Base-by-base conservation (phyloP, 768 basidiomycete genomes). In the Boletellus emodensis region DNA sequence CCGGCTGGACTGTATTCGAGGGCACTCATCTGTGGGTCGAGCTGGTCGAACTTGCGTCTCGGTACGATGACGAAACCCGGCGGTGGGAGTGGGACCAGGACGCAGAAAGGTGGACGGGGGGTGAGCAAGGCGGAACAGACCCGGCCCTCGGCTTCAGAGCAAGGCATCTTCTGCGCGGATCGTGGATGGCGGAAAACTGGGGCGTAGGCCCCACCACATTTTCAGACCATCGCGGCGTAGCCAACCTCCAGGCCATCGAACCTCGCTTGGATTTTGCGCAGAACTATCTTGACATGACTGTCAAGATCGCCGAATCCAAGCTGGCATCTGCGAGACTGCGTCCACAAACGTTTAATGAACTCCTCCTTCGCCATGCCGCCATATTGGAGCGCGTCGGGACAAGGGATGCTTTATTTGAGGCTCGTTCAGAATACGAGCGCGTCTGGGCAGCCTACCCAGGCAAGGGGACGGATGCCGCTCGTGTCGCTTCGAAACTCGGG, bases 131-230 rank as follows among this genome's bases (percentile, higher is more conserved):
- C 6, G 88, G 87, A 41, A 90, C 87, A n/a, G 85, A 90, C 63
- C 75, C 83, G 4, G 78, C 70, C n/a, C 69, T 90, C 9, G 83
- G 85, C 3, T 75, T 79, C 61, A 72, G 70, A 57, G 85, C 75
- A 18, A 71, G 84, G 24, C 81, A 85, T 62, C 75, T 78, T 37
- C 67, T 85, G 1, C 81, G 87, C 32, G 76, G 78, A 28, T 85
- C 87, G 12, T 90, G 87, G 86, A 82, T 84, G 69, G 79, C 81
- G 1, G 75, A 80, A 50, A 72, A 85, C 54, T 86, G 86, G 83
- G 82, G 80, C 15, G 70, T 72, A 10, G 78, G 77, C 7, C 66
- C 75, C 22, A 70, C 70, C 46, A 61, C 71, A n/a, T 62, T 67
- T 45, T 61, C 61, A 8, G 67, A 65, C 34, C 67, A 61, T 17